Conservation (phyloP, 2,329 filamentous ascomycete species). For the Aspergillus melleus region DNA sequence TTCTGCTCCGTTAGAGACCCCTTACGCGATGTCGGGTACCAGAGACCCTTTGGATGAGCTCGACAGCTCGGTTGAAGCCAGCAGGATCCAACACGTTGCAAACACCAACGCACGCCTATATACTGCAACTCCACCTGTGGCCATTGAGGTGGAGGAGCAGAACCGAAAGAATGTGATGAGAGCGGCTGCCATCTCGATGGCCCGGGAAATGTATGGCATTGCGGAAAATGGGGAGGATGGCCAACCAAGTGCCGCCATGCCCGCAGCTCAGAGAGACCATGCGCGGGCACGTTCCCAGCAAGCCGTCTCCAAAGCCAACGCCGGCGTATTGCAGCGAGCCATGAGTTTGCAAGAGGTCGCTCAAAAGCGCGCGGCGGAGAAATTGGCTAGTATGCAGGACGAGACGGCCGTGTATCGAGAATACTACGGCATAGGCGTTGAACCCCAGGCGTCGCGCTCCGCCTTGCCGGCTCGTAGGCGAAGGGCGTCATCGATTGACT, state of each 20-base stretch:
- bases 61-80: slow-evolving; percentile 52
- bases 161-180: slow-evolving; percentile 70
- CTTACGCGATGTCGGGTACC: slow-evolving; percentile 67
- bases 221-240: slow-evolving; percentile 45
- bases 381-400: slow-evolving; percentile 75
- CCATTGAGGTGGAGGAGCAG: slow-evolving; percentile 71
- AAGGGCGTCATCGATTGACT: slow-evolving; percentile 65
- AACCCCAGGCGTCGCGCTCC: slow-evolving; percentile 46
- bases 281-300: slow-evolving; percentile 35
- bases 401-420: slow-evolving; percentile 69
- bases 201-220: slow-evolving; percentile 76
- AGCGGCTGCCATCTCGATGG: slow-evolving; percentile 86
- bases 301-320: slow-evolving; percentile 27
- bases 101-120: slow-evolving; percentile 75
- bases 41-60: slow-evolving; percentile 53
- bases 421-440: slow-evolving; percentile 72
- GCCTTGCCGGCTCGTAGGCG: slow-evolving; percentile 58
- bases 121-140: slow-evolving; percentile 71
- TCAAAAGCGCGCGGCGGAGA: slow-evolving; percentile 80
- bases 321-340: slow-evolving; percentile 24
- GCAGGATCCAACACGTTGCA: slow-evolving; percentile 63
- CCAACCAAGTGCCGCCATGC: slow-evolving; percentile 20
- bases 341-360: slow-evolving; percentile 76
- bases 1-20: slow-evolving; percentile 63
- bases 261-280: slow-evolving; percentile 36